Evolutionary conservation across 2,329 filamentous ascomycete species (phyloP).

Genomic region (Chaetomium sp.): DNA sequence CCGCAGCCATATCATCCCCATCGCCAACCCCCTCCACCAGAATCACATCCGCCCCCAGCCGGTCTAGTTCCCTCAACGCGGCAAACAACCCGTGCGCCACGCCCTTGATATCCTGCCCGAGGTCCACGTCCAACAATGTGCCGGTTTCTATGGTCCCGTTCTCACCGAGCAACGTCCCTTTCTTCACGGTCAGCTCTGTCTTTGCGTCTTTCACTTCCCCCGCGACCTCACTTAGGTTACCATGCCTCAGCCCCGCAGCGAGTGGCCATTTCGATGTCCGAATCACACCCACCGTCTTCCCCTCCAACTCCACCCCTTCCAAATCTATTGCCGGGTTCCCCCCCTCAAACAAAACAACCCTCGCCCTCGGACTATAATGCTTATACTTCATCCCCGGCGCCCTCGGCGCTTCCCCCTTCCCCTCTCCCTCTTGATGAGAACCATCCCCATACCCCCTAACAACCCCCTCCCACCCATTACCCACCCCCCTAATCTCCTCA

Average conservation of each 20-base stretch:
- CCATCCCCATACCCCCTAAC: slow-evolving; percentile 71
- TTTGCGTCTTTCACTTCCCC: slow-evolving; percentile 22
- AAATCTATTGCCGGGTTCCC: too few species aligned
- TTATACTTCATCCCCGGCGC: slow-evolving; percentile 99
- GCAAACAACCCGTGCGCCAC: slow-evolving; percentile 88
- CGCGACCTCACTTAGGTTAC: slow-evolving; percentile 5
- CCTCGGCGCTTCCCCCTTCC: slow-evolving; percentile 50
- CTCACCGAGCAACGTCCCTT: slow-evolving; percentile 34
- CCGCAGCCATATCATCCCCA: slow-evolving; percentile 75
- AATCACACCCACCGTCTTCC: slow-evolving; percentile 11
- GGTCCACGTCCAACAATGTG: slow-evolving; percentile 59
- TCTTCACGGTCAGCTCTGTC: slow-evolving; percentile 34
- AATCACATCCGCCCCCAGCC: slow-evolving; percentile 70
- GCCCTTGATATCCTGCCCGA: slow-evolving; percentile 63
- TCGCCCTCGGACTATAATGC: slow-evolving; percentile 89
- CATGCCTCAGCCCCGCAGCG: too few species aligned
- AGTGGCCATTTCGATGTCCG: too few species aligned
- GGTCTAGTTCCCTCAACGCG: slow-evolving; percentile 77
- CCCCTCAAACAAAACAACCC: slow-evolving; percentile 82
- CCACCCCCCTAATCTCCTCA: slow-evolving; percentile 61
- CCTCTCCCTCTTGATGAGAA: slow-evolving; percentile 49
- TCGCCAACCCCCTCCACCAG: slow-evolving; percentile 84
- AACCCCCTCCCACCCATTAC: slow-evolving; percentile 75
- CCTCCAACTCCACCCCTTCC: too few species aligned
- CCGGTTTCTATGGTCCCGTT: slow-evolving; percentile 28